Percentiles rank a stretch among this genome's conserved stretches.
Conservation (phyloP, 441 rosid genomes). For the Pelargonium myrrhifolium region DNA sequence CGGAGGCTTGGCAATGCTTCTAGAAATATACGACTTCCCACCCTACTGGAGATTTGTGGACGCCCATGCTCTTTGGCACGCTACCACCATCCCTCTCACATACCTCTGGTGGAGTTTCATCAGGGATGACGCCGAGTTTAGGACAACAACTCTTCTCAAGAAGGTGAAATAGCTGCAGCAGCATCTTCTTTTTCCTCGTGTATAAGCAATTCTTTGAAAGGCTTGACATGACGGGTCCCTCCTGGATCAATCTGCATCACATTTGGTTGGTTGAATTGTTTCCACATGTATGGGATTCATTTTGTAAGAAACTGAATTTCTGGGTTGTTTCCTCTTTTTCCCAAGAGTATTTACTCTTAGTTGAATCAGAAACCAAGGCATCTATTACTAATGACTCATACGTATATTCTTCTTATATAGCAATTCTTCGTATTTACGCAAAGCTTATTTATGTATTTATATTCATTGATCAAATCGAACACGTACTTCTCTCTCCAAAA, state of each 20-base stretch:
- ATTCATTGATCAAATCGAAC: no score
- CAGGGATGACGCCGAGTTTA: constrained; percentile 49
- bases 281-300: constrained; percentile 14
- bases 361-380: background rate
- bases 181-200: constrained; percentile 8
- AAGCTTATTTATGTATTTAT: no score
- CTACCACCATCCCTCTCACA: constrained; percentile 42
- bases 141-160: constrained; percentile 47
- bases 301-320: constrained; percentile 18
- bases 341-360: background rate
- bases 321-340: constrained; percentile 10
- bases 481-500: no score
- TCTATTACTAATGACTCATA: no score
- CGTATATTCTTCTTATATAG: no score
- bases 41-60: constrained; percentile 45
- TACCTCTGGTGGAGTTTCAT: constrained; percentile 64
- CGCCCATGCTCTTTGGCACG: constrained; percentile 47
- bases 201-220: constrained; percentile 12
- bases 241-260: no score
- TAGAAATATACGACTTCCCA: constrained; percentile 45
- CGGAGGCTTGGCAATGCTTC: constrained; percentile 33
- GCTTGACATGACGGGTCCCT: constrained; percentile 16
- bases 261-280: constrained; percentile 7
- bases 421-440: no score
- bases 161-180: constrained; percentile 54